Percentiles rank a stretch among this genome's conserved stretches.
phyloP scores from a whole-genome alignment of 2,329 filamentous ascomycete species.

The Clonostachys byssicola region DNA sequence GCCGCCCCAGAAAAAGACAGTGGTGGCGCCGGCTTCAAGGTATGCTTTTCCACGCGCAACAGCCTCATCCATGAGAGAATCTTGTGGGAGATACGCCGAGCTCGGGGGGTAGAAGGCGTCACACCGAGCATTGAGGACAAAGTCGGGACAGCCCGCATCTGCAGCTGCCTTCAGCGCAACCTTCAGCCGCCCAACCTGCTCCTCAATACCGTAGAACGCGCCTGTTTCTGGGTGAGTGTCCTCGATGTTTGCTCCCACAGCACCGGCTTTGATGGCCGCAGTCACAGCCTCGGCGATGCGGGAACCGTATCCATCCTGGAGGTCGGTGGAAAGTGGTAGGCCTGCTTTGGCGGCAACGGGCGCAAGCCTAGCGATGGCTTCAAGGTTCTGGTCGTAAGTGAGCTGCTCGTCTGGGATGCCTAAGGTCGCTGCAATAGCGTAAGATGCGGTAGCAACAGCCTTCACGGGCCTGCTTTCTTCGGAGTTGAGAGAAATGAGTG shows the following conservation, averaged over 20 bases:
- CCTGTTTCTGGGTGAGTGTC: constrained; percentile 34
- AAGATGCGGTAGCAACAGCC: constrained; percentile 45
- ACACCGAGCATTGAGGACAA: constrained; percentile 53
- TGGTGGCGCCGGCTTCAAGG: constrained; percentile 52
- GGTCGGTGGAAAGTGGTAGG: constrained; percentile 50
- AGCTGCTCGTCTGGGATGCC: constrained; percentile 43
- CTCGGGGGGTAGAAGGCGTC: constrained; percentile 35
- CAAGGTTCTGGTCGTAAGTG: constrained; percentile 44
- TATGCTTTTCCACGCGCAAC: constrained; percentile 51
- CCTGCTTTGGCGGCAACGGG: constrained; percentile 28
- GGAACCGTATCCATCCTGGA: constrained; percentile 57
- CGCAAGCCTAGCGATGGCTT: constrained; percentile 37
- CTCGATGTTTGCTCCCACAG: constrained; percentile 55
- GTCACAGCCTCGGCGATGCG: constrained; percentile 37
- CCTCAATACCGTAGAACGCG: constrained; percentile 30
- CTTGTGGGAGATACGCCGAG: constrained; percentile 17
- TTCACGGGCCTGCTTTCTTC: constrained; percentile 24
- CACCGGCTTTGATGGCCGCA: constrained; percentile 42
- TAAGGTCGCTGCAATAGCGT: constrained; percentile 39
- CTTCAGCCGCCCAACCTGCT: constrained; percentile 42
- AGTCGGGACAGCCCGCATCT: constrained; percentile 45
- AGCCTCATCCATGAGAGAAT: constrained; percentile 35
- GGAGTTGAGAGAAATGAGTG: constrained; percentile 37
- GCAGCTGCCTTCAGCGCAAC: constrained; percentile 33
- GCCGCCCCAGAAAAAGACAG: constrained; percentile 58